These are phyloP conservation scores for Leucosporidium scottii DNA, from an alignment of 768 basidiomycete genomes.

Conservation along the genomic window DNA sequence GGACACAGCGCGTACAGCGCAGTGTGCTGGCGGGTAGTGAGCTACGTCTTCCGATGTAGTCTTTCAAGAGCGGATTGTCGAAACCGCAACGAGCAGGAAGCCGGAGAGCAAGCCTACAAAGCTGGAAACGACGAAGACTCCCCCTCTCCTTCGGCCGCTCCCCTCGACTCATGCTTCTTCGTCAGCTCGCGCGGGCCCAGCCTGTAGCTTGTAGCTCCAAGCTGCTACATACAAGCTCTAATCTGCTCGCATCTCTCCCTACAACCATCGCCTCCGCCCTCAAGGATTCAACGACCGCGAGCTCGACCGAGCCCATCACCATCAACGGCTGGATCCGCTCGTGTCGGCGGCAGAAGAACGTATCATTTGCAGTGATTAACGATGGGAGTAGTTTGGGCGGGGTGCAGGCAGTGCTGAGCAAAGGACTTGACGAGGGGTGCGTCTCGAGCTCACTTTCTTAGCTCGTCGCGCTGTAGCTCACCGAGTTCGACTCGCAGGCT, in stretches of 20 bases:
- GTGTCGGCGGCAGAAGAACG: conserved; percentile 33
- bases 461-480: not conserved
- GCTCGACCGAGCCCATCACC: not conserved
- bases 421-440: conserved; percentile 18
- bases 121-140: too few species aligned
- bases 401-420: conserved; percentile 34
- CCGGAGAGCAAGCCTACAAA: too few species aligned
- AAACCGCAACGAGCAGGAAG: too few species aligned
- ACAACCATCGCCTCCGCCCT: not conserved
- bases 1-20: too few species aligned
- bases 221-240: not conserved
- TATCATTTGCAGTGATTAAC: conserved; percentile 34
- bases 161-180: too few species aligned
- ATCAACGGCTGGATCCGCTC: conserved; percentile 35
- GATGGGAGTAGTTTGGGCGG: conserved; percentile 28
- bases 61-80: too few species aligned
- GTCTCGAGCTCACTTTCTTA: not conserved
- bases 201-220: too few species aligned
- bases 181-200: too few species aligned
- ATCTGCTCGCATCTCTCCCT: not conserved
- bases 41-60: too few species aligned
- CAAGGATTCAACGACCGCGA: not conserved
- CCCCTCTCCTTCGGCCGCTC: too few species aligned
- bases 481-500: not conserved
- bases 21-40: too few species aligned